Conservation (phyloP, 108 stramenopile species). For the Nitzschia inconspicua region DNA sequence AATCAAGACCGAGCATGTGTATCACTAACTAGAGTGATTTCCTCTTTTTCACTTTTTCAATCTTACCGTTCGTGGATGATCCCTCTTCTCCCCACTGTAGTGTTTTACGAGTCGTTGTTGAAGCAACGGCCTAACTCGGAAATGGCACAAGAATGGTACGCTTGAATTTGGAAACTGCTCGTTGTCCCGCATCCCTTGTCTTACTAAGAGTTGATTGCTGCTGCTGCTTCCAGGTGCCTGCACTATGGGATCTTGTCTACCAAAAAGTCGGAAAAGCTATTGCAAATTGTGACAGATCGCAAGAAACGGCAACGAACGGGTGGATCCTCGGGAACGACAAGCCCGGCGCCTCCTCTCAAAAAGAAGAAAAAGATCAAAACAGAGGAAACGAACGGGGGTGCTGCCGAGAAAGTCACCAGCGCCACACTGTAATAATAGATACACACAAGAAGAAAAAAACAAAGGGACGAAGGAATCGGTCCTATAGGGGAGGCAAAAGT, state of each 20-base stretch:
- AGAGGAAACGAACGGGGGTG: slow-evolving; percentile 57
- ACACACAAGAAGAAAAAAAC: not conserved
- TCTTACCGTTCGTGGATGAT: slow-evolving; percentile 23
- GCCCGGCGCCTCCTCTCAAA: slow-evolving; percentile 34
- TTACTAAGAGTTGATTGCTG: not conserved
- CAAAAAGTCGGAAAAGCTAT: slow-evolving; percentile 60
- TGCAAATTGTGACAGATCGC: slow-evolving; percentile 50
- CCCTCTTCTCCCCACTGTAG: too few relatives aligned
- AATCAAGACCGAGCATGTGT: not conserved
- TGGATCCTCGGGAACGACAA: slow-evolving; percentile 3
- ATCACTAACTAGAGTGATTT: not conserved
- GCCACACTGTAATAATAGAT: slow-evolving; percentile 35
- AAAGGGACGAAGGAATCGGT: too few relatives aligned
- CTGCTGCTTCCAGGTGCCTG: slow-evolving; percentile 53
- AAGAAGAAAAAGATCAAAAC: slow-evolving; percentile 52
- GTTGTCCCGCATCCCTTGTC: not conserved
- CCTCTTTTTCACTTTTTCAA: too few relatives aligned
- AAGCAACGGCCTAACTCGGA: slow-evolving; percentile 68
- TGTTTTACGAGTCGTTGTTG: slow-evolving; percentile 79
- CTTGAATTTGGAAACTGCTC: not conserved
- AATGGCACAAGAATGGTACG: slow-evolving; percentile 91
- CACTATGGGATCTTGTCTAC: slow-evolving; percentile 67
- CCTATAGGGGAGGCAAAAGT: too few relatives aligned
- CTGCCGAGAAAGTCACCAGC: slow-evolving; percentile 57
- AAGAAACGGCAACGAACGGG: slow-evolving; percentile 41